These are phyloP conservation scores for Xylaria sp. DNA, from an alignment of 2,329 filamentous ascomycete species.

Conservation along the genomic window DNA sequence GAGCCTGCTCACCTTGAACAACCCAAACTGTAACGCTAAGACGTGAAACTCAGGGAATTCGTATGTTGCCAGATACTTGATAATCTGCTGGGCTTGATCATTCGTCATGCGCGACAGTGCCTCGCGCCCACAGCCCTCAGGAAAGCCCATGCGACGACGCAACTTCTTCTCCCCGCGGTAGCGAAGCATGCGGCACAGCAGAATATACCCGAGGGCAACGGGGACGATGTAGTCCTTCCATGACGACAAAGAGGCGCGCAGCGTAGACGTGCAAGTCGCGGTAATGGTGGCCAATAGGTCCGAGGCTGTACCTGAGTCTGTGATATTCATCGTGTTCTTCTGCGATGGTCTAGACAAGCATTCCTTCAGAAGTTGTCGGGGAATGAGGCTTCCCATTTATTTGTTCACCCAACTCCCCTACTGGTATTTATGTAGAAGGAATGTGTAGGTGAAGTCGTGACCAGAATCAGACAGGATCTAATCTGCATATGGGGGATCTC, in stretches of 20 bases:
- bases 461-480: neutral
- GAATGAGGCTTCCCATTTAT: neutral
- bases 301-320: constrained; percentile 4
- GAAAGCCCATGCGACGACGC: constrained; percentile 43
- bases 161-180: constrained; percentile 45
- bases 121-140: constrained; percentile 40
- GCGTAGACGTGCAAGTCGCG: constrained; percentile 1
- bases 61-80: constrained; percentile 41
- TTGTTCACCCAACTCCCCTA: neutral
- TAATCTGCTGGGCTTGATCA: constrained; percentile 48
- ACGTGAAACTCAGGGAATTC: constrained; percentile 47
- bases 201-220: constrained; percentile 41
- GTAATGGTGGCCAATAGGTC: constrained; percentile 17
- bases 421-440: neutral
- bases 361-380: neutral
- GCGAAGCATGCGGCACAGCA: constrained; percentile 46
- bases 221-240: constrained; percentile 42
- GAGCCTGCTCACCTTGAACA: constrained; percentile 48
- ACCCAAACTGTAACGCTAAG: constrained; percentile 46
- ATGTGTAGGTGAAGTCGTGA: neutral
- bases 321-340: constrained; percentile 24
- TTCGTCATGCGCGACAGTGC: constrained; percentile 48
- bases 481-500: too few species aligned
- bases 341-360: neutral
- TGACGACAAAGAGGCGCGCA: constrained; percentile 22